Evolutionary conservation across 2,329 filamentous ascomycete genomes (phyloP).

Genomic region (Monosporascus cannonballus): DNA sequence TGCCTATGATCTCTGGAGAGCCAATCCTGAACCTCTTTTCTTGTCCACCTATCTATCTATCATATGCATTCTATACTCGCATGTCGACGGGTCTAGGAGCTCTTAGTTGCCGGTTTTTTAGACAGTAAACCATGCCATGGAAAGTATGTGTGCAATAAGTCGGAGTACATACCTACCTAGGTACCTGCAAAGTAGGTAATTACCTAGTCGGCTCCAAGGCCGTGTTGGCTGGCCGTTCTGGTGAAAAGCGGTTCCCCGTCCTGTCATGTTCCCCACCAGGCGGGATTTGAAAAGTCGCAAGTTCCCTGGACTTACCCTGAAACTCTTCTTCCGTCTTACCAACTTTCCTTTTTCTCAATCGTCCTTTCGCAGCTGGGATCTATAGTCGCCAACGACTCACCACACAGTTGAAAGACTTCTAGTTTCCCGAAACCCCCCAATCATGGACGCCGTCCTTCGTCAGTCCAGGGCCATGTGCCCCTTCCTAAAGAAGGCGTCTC

Average conservation of each 20-base stretch:
- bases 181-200: no score
- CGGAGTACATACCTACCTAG: no score
- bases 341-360: neutral
- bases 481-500: constrained; percentile 91
- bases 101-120: no score
- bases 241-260: neutral
- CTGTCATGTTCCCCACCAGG: neutral
- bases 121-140: no score
- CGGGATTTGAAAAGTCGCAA: neutral
- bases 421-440: constrained; percentile 22
- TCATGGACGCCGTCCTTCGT: constrained; percentile 90
- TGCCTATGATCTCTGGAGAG: no score
- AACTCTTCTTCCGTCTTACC: neutral
- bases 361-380: neutral
- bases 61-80: no score
- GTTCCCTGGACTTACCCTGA: neutral
- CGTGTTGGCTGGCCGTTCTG: neutral
- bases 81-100: no score
- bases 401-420: neutral
- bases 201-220: no score
- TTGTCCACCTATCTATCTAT: no score
- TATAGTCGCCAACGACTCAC: neutral
- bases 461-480: constrained; percentile 97
- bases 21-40: no score
- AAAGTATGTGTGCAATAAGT: no score